Percentiles rank a stretch among this genome's conserved stretches.
Conservation (phyloP, 305 asterid genomes). For the Fraxinus latifolia region DNA sequence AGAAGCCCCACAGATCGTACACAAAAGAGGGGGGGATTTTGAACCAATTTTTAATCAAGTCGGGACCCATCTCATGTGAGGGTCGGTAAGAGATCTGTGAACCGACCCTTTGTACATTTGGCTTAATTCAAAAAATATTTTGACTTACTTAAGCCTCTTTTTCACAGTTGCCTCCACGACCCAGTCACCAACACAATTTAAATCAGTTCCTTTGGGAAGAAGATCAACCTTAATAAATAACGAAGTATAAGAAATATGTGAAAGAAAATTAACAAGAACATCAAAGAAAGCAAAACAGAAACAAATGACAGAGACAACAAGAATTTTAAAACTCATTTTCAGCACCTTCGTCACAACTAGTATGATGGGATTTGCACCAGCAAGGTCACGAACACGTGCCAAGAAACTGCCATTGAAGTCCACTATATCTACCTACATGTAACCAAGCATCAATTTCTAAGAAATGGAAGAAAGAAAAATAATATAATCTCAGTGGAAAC, state of each 20-base stretch:
- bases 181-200: conserved; percentile 97
- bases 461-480: conserved; percentile 12
- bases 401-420: conserved; percentile 95
- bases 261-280: background rate
- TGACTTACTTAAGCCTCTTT: conserved; percentile 89
- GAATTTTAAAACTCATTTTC: background rate
- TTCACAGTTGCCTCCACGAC: conserved; percentile 94
- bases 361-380: conserved; percentile 66
- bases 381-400: conserved; percentile 80
- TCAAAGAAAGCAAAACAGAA: background rate
- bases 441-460: conserved; percentile 13
- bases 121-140: too few species aligned
- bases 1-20: too few species aligned
- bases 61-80: too few species aligned
- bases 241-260: conserved; percentile 17
- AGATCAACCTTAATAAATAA: conserved; percentile 71
- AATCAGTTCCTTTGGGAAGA: conserved; percentile 94
- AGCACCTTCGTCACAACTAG: too few species aligned
- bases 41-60: too few species aligned
- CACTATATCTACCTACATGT: conserved; percentile 80
- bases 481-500: background rate
- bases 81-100: too few species aligned
- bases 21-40: too few species aligned
- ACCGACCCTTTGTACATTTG: too few species aligned
- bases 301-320: background rate